Evolutionary conservation across 345 rosid genomes (phyloP), one percentile per base, ranked within the genome.

Genomic region (Rhodamnia rubescens): DNA sequence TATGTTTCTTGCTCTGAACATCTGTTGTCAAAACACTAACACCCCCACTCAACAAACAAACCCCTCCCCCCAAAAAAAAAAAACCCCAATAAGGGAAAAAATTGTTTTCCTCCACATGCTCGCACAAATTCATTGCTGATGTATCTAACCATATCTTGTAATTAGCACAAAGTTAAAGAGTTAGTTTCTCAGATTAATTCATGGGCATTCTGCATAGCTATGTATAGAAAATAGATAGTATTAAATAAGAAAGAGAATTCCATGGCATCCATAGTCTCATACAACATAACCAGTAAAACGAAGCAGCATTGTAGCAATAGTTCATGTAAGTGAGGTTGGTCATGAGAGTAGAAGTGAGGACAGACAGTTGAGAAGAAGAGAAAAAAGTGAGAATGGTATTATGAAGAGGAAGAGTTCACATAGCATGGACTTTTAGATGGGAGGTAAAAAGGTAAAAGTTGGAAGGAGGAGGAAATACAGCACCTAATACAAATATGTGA

Each of bases 1-100:
- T 96, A 87, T 24, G 27, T 49, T 56, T 55, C 81, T 81, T 81
- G 16, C 42, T 86, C 49, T 49, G 40, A 36, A 36, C 40, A 36
- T 36, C 40, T 36, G 40, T 36, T 36, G 40, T 36, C 40, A 36
- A 36, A 36, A 36, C 40, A 36, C 40, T 36, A 36, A 36, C 40
- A 36, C 40, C 40, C 40, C 40, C 40, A 36, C 40, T 12, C 15
- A 51, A 11, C 14, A 15, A 6, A 6, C 47, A 5, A 8, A 1
- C 47, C 53, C 53, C 4, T 3, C 53, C 14, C 15, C 5, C 53
- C 53, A 42, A 42, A 42, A 42, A 42, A 42, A 4, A 42, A 42
- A 42, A 42, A 42, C 7, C 5, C 5, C 3, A 42, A 2, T 2
- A 42, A 42, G 4, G 4, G 4, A 42, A 53, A 53, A 53, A 53